phyloP scores from a whole-genome alignment of 2,329 filamentous ascomycete species.

The Scytalidium lignicola region DNA sequence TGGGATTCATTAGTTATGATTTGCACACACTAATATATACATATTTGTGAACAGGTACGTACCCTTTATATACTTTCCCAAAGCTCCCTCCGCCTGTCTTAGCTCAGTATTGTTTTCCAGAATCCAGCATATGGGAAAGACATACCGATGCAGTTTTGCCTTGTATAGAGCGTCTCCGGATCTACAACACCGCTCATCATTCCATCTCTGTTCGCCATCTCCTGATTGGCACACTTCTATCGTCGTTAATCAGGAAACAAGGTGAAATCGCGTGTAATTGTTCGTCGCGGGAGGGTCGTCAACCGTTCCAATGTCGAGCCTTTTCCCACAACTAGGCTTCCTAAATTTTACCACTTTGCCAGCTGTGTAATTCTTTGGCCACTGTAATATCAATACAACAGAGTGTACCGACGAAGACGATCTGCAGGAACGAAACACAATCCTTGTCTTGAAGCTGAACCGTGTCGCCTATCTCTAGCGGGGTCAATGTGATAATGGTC shows the following conservation, averaged over 20 bases:
- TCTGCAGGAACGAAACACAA: not conserved
- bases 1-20: constrained; percentile 32
- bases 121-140: constrained; percentile 5
- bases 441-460: not conserved
- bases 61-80: constrained; percentile 98
- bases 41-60: constrained; percentile 24
- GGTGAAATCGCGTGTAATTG: not conserved
- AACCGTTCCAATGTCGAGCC: not conserved
- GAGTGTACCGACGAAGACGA: not conserved
- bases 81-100: constrained; percentile 85
- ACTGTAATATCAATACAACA: not conserved
- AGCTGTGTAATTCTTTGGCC: not conserved
- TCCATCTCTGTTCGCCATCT: constrained; percentile 24
- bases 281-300: not conserved
- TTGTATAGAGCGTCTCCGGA: constrained; percentile 88
- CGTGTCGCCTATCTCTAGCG: not conserved
- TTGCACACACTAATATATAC: not conserved
- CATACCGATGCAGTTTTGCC: constrained; percentile 82
- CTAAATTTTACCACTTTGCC: not conserved
- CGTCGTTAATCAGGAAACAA: not conserved
- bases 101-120: constrained; percentile 19
- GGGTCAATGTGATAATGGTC: not conserved
- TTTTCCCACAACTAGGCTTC: not conserved
- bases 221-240: constrained; percentile 4
- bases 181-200: constrained; percentile 56